These are phyloP conservation scores for Citrus maxima DNA, from an alignment of 345 rosid genomes.

Conservation along the genomic window DNA sequence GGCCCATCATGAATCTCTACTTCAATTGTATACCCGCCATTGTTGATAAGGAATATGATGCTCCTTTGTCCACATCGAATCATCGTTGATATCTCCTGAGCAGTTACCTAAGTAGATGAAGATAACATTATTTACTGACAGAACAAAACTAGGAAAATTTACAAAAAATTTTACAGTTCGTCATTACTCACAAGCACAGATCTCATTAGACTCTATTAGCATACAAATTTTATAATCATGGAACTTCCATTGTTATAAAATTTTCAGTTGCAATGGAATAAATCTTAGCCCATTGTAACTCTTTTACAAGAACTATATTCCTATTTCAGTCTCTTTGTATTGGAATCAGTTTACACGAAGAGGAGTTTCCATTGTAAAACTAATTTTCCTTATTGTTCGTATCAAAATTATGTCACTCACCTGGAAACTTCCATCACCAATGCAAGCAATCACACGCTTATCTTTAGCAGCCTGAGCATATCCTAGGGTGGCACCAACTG, in stretches of 20 bases:
- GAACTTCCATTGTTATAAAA: not conserved
- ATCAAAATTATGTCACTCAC: conserved; percentile 23
- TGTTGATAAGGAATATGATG: conserved; percentile 71
- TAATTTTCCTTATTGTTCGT: not conserved
- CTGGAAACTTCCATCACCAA: conserved; percentile 80
- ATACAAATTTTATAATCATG: not conserved
- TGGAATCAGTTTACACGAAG: not conserved
- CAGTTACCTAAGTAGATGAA: conserved; percentile 49
- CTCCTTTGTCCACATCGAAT: conserved; percentile 51
- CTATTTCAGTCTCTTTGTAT: not conserved
- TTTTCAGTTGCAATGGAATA: not conserved
- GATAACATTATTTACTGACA: not conserved
- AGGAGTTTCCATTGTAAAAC: not conserved
- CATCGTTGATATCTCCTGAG: conserved; percentile 74
- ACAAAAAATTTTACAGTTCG: not conserved
- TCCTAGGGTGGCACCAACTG: conserved; percentile 76
- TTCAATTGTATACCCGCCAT: conserved; percentile 75
- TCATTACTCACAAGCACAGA: not conserved
- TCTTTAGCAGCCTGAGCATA: conserved; percentile 66
- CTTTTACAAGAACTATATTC: not conserved
- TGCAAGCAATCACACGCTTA: conserved; percentile 75
- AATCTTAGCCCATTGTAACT: not conserved
- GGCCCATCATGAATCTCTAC: conserved; percentile 82
- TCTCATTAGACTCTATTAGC: not conserved
- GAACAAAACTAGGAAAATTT: not conserved